Evolutionary conservation across 495 filamentous ascomycete genomes (phyloP).

Genomic region (Aspergillus haitiensis): DNA sequence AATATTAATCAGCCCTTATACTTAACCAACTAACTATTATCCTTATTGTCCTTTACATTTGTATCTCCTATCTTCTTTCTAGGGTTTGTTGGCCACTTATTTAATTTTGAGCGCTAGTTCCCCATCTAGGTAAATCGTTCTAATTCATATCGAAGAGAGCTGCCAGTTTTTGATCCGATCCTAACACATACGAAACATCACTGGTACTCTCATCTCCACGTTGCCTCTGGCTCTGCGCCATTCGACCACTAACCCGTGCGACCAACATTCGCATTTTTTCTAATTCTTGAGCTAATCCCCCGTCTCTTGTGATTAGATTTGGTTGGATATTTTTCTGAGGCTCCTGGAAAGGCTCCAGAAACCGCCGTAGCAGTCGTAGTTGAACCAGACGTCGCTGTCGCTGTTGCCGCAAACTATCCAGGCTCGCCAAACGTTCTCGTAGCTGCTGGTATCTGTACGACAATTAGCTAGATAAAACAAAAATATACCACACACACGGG

Average conservation of each 20-base stretch:
- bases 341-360: constrained; percentile 61
- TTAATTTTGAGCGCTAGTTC: no score
- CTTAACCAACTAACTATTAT: no score
- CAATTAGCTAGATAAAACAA: constrained; percentile 33
- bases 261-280: constrained; percentile 75
- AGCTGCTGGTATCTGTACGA: constrained; percentile 57
- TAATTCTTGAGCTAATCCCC: constrained; percentile 70
- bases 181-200: constrained; percentile 30
- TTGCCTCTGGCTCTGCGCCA: constrained; percentile 41
- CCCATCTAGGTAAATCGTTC: not conserved
- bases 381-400: constrained; percentile 56
- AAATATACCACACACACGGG: constrained; percentile 20
- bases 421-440: constrained; percentile 48
- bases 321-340: constrained; percentile 65
- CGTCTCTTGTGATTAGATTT: constrained; percentile 73
- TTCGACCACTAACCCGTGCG: constrained; percentile 64
- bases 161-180: constrained; percentile 37
- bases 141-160: constrained; percentile 39
- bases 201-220: constrained; percentile 16
- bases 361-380: constrained; percentile 53
- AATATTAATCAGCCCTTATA: no score
- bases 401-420: constrained; percentile 54
- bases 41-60: not conserved
- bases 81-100: no score
- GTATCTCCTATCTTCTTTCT: not conserved